Percentiles rank a stretch among this genome's conserved stretches.
phyloP scores from a whole-genome alignment of 202 grass and related monocot genomes.

The Schoenoplectus triqueter region DNA sequence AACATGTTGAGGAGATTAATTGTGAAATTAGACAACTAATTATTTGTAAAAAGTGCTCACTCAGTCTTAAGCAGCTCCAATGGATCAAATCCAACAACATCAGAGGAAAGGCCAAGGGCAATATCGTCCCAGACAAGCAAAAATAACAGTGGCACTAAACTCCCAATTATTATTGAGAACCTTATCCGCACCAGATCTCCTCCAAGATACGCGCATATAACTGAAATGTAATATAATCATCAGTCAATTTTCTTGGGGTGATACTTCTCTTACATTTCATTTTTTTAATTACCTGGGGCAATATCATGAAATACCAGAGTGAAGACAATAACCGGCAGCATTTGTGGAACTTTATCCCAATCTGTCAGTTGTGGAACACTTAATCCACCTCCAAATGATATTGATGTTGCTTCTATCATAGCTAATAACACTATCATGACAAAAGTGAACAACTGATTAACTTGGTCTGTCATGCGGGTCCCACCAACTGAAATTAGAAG shows the following conservation, averaged over 20 bases:
- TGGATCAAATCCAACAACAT: constrained; percentile 50
- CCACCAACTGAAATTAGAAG: constrained; percentile 64
- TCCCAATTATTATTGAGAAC: constrained; percentile 68
- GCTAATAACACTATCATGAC: constrained; percentile 74
- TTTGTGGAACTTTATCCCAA: constrained; percentile 74
- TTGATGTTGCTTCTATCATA: constrained; percentile 58
- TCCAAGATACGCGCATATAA: constrained; percentile 81
- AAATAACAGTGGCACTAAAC: constrained; percentile 65
- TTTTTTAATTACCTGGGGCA: constrained; percentile 53
- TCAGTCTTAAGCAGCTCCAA: constrained; percentile 63
- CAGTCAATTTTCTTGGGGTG: not conserved
- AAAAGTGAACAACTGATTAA: constrained; percentile 73
- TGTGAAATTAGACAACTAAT: not conserved
- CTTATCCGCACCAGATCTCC: constrained; percentile 67
- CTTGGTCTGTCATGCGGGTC: constrained; percentile 58
- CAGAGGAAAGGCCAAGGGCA: constrained; percentile 59
- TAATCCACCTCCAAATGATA: constrained; percentile 58
- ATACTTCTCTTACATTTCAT: constrained; percentile 18
- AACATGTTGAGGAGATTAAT: not conserved
- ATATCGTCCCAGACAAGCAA: constrained; percentile 83
- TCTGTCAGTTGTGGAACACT: constrained; percentile 50
- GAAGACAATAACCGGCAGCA: constrained; percentile 82
- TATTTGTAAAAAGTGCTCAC: constrained; percentile 34
- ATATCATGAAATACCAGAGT: constrained; percentile 84
- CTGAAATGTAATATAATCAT: constrained; percentile 41